Conservation (phyloP, 352 stramenopile genomes). For the Pythium plurisporium region DNA sequence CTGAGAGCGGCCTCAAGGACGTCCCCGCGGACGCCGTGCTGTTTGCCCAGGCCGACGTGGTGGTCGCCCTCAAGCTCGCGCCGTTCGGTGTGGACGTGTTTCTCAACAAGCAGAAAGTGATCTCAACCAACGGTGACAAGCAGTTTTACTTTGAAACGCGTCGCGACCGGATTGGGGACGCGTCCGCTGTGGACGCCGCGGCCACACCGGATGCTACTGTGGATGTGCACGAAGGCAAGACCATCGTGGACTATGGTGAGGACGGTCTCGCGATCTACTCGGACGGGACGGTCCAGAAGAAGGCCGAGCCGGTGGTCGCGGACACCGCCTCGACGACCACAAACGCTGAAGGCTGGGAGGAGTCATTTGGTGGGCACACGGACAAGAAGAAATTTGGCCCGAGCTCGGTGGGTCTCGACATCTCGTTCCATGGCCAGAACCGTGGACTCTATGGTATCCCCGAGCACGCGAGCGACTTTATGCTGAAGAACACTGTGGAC, state of each 20-base stretch:
- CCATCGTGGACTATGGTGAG: conserved; percentile 97
- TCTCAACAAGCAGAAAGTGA: conserved; percentile 51
- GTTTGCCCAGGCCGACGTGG: conserved; percentile 32
- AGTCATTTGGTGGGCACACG: conserved; percentile 93
- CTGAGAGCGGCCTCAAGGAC: conserved; percentile 32
- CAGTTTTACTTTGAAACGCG: conserved; percentile 75
- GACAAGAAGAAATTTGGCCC: conserved; percentile 83
- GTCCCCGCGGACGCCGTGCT: conserved; percentile 27
- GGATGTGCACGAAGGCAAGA: conserved; percentile 86
- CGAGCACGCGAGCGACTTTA: conserved; percentile 94
- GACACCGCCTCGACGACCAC: conserved; percentile 11
- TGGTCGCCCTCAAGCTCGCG: conserved; percentile 46
- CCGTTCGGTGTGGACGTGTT: conserved; percentile 70
- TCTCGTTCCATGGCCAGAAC: conserved; percentile 85
- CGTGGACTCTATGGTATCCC: conserved; percentile 95
- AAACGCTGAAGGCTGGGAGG: conserved; percentile 86
- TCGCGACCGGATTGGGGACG: conserved; percentile 51
- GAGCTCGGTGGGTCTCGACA: conserved; percentile 95
- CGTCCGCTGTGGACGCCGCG: conserved; percentile 23
- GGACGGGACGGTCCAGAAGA: conserved; percentile 88
- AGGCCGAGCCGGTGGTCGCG: conserved; percentile 27
- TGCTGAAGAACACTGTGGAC: conserved; percentile 91
- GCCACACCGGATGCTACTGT: conserved; percentile 23
- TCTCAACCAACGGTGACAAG: conserved; percentile 59
- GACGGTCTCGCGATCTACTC: conserved; percentile 97